These are phyloP conservation scores for Ascochyta pisi DNA, from an alignment of 2,329 filamentous ascomycete species.

Conservation along the genomic window DNA sequence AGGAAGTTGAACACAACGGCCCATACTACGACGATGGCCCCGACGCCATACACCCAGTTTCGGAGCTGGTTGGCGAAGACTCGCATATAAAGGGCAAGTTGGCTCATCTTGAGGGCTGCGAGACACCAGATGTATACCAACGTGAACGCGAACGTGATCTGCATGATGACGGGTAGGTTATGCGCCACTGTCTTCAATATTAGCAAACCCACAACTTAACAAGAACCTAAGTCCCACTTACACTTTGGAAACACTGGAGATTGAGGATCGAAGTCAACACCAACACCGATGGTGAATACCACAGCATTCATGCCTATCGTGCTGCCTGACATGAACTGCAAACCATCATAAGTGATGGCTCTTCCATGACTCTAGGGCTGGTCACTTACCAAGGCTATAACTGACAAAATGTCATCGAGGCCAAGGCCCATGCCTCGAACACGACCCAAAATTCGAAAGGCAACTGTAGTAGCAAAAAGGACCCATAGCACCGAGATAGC, in stretches of 20 bases:
- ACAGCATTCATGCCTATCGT: constrained; percentile 28
- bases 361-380: not conserved
- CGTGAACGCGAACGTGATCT: constrained; percentile 31
- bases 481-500: constrained; percentile 29
- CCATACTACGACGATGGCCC: constrained; percentile 25
- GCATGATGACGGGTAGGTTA: constrained; percentile 31
- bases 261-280: constrained; percentile 22
- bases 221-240: constrained; percentile 4
- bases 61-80: constrained; percentile 24
- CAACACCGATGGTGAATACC: constrained; percentile 30
- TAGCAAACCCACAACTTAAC: not conserved
- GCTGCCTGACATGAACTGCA: constrained; percentile 22
- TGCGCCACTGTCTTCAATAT: constrained; percentile 14
- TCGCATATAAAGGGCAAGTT: constrained; percentile 29
- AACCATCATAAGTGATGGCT: not conserved
- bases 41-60: constrained; percentile 22
- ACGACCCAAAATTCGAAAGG: constrained; percentile 23
- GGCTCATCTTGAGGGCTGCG: constrained; percentile 28
- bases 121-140: constrained; percentile 32
- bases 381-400: constrained; percentile 20
- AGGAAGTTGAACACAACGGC: constrained; percentile 32
- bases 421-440: constrained; percentile 26
- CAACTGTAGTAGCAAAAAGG: constrained; percentile 20
- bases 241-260: constrained; percentile 21
- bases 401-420: constrained; percentile 27